Percentiles rank a stretch among this genome's conserved stretches.
phyloP scores from a whole-genome alignment of 441 rosid species.

The Arabidopsis lyrata region DNA sequence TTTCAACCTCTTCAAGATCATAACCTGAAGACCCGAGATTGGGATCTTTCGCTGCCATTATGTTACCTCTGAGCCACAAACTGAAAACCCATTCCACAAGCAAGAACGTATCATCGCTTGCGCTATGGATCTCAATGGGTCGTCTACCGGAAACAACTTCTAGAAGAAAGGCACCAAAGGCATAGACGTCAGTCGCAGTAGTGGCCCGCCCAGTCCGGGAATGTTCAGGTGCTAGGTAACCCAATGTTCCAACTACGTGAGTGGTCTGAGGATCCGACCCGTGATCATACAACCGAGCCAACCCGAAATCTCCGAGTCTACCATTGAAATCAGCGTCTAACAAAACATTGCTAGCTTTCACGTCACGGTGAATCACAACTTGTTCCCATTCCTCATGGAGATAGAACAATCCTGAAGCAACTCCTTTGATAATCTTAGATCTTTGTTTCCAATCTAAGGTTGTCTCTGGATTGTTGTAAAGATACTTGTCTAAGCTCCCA shows the following conservation, averaged over 20 bases:
- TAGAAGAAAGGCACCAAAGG: slow-evolving; percentile 77
- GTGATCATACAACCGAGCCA: slow-evolving; percentile 79
- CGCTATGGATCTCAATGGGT: slow-evolving; percentile 60
- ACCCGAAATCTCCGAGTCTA: slow-evolving; percentile 80
- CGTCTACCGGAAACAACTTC: slow-evolving; percentile 84
- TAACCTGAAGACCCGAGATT: slow-evolving; percentile 46
- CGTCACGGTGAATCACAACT: slow-evolving; percentile 78
- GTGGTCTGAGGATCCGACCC: slow-evolving; percentile 84
- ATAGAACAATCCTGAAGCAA: slow-evolving; percentile 73
- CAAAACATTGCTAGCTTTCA: slow-evolving; percentile 77
- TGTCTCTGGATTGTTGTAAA: slow-evolving; percentile 57
- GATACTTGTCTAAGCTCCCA: slow-evolving; percentile 71
- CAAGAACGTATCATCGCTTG: slow-evolving; percentile 56
- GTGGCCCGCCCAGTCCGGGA: slow-evolving; percentile 84
- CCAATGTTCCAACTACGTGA: slow-evolving; percentile 83
- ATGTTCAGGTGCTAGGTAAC: slow-evolving; percentile 88
- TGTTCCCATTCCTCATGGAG: slow-evolving; percentile 82
- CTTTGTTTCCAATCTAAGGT: slow-evolving; percentile 73
- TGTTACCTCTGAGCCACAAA: slow-evolving; percentile 48
- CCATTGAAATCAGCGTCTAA: slow-evolving; percentile 67
- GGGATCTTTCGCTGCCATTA: slow-evolving; percentile 56
- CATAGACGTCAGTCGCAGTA: slow-evolving; percentile 71
- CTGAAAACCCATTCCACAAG: slow-evolving; percentile 84
- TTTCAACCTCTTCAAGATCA: slow-evolving; percentile 48
- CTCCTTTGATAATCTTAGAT: slow-evolving; percentile 67